Evolutionary conservation across 768 basidiomycete species (phyloP), one percentile per base, ranked within the genome.

Genomic region (Coprinellus micaceus): DNA sequence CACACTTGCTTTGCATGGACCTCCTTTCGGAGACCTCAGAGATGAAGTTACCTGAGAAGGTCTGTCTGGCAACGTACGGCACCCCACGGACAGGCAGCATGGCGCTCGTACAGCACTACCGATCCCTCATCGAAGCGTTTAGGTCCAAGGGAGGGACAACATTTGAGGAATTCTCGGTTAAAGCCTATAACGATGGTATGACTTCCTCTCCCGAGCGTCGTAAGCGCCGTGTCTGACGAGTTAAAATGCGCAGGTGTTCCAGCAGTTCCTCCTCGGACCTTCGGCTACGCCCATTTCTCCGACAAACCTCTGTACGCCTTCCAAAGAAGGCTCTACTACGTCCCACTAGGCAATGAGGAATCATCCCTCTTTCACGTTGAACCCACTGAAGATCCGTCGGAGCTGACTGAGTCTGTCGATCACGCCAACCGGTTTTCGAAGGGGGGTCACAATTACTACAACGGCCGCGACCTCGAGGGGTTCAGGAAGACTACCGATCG

Each of bases 401-500:
- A 11, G 13, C 44, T 45, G 7, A 29, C 12, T 17, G 25, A 48
- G 4, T 17, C 25, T 10, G 26, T 10, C 47, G 9, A 1, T 15
- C 3, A 26, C 3, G 21, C 3, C 15, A 48, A 48, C 47, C 11
- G 13, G 15, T 48, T 48, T 2, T 50, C 56, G 13, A 62, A 60
- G 29, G 83, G 82, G 12, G 83, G 84, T 2, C 83, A 86, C 64
- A 83, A 83, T 59, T 86, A 85, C 64, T 84, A 84, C 64, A 81
- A 77, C 55, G 73, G 74, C 17, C 71, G 81, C 24, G 79, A 84
- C 62, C 70, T 82, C 64, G 82, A 85, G 61, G 70, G 69, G 7
- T 28, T 48, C 25, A 48, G 47, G 47, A 19, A 26, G 25, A 48
- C 15, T 19, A 28, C 28, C 17, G 47, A 48, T 12, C 25, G 26